A percentile compares a stretch with the other conserved stretches of the same genome.
Evolutionary conservation across 352 stramenopile species (phyloP).

Genomic region (Phytophthora foliorum): DNA sequence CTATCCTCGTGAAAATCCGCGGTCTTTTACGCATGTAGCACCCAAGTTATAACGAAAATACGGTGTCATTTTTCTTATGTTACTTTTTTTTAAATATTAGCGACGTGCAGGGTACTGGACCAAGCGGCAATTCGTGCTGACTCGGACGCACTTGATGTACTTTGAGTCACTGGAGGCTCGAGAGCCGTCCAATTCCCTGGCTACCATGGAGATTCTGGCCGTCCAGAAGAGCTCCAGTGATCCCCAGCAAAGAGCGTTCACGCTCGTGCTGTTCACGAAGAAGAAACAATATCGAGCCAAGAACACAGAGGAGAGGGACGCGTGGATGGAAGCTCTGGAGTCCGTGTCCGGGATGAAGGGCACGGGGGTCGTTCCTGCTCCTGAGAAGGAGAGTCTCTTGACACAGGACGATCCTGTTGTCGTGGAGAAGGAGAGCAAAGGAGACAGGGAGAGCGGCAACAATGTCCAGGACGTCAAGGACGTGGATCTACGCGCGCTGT

Average conservation of each 20-base stretch:
- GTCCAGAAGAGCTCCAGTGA: conserved; percentile 59
- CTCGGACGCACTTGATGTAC: conserved; percentile 66
- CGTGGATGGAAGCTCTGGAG: conserved; percentile 73
- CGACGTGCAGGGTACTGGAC: conserved; percentile 82
- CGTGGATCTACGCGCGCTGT: conserved; percentile 65
- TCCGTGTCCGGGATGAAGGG: conserved; percentile 71
- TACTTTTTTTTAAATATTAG: conserved; percentile 33
- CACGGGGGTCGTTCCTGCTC: conserved; percentile 13
- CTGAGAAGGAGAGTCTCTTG: conserved; percentile 13
- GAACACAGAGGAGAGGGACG: conserved; percentile 65
- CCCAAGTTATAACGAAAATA: conserved; percentile 15
- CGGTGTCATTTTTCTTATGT: not conserved
- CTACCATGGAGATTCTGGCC: conserved; percentile 73
- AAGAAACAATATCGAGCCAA: conserved; percentile 81
- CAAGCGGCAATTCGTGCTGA: conserved; percentile 85
- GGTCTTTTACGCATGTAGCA: conserved; percentile 6
- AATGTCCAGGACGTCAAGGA: conserved; percentile 44
- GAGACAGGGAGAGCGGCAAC: conserved; percentile 14
- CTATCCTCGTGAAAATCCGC: not conserved
- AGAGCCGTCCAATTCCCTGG: conserved; percentile 51
- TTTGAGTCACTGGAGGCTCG: conserved; percentile 71
- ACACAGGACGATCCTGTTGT: conserved; percentile 7
- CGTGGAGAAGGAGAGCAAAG: conserved; percentile 19
- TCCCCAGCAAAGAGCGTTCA: conserved; percentile 54
- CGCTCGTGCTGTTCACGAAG: conserved; percentile 77